Evolutionary conservation across 371 early-diverging fungal genomes (phyloP).

Genomic region (Batkoa obscura): DNA sequence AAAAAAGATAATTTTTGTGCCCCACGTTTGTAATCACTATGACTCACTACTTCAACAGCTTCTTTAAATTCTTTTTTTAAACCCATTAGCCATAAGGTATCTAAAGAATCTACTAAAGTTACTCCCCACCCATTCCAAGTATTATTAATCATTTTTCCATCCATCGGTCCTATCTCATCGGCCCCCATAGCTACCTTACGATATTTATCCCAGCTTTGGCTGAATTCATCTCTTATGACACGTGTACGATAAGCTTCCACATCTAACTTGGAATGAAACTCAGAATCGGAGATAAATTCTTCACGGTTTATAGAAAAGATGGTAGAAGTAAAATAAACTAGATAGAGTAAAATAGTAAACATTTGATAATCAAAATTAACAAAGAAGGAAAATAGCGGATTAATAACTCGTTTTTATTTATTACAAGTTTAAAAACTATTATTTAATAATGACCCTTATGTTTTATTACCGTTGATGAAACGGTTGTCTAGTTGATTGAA

Average conservation of each 20-base stretch:
- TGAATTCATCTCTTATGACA: constrained; percentile 19
- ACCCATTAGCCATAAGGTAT: constrained; percentile 62
- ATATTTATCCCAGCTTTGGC: constrained; percentile 58
- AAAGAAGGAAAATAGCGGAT: too few species aligned
- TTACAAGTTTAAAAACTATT: too few species aligned
- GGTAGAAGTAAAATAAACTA: too few species aligned
- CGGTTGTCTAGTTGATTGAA: too few species aligned
- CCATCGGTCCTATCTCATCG: constrained; percentile 26
- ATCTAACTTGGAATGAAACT: too few species aligned
- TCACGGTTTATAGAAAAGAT: too few species aligned
- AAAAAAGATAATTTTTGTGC: constrained; percentile 26
- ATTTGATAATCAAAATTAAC: too few species aligned
- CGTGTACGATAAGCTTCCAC: background rate
- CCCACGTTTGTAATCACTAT: constrained; percentile 23
- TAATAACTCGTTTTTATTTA: too few species aligned
- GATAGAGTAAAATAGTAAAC: too few species aligned
- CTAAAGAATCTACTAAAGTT: constrained; percentile 63
- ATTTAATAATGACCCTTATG: too few species aligned
- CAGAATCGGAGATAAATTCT: too few species aligned
- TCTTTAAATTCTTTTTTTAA: constrained; percentile 39
- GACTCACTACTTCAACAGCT: constrained; percentile 30
- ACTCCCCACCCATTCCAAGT: constrained; percentile 30
- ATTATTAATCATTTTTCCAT: constrained; percentile 23
- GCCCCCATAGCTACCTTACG: constrained; percentile 24
- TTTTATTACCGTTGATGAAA: too few species aligned